Percentiles rank a stretch among this genome's conserved stretches.
Conservation (phyloP, 208 protist genomes). For the Trypanosoma conorhini region DNA sequence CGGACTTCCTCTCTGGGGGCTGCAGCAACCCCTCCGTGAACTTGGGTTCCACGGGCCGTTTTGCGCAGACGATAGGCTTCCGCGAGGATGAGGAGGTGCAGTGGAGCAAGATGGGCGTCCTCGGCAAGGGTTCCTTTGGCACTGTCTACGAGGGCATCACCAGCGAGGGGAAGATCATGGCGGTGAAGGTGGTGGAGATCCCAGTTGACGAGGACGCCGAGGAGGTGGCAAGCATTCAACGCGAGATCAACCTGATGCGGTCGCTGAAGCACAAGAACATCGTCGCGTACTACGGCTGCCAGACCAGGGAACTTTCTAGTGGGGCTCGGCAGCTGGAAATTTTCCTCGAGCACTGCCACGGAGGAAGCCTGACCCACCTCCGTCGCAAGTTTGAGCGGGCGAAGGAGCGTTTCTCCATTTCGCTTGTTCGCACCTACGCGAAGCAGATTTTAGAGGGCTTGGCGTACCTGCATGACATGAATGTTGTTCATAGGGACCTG, state of each 20-base stretch:
- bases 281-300: constrained; percentile 89
- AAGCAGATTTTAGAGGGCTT: constrained; percentile 88
- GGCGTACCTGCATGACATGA: constrained; percentile 76
- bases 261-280: constrained; percentile 86
- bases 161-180: constrained; percentile 77
- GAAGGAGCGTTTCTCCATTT: constrained; percentile 68
- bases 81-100: constrained; percentile 53
- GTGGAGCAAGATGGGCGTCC: constrained; percentile 74
- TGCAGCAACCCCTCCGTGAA: constrained; percentile 35
- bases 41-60: constrained; percentile 37
- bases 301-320: constrained; percentile 48
- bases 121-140: constrained; percentile 88
- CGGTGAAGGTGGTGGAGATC: constrained; percentile 90
- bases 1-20: background rate
- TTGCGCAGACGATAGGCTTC: constrained; percentile 39
- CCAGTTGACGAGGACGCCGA: constrained; percentile 56
- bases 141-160: constrained; percentile 91
- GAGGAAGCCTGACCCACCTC: constrained; percentile 62
- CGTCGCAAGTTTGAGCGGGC: constrained; percentile 72
- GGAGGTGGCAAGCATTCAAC: constrained; percentile 57
- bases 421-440: constrained; percentile 82
- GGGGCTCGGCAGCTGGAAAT: constrained; percentile 81
- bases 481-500: constrained; percentile 89
- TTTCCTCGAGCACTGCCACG: constrained; percentile 90
- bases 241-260: constrained; percentile 89